These are phyloP conservation scores for Lizonia empirigonia DNA, from an alignment of 2,329 filamentous ascomycete species.

Conservation along the genomic window DNA sequence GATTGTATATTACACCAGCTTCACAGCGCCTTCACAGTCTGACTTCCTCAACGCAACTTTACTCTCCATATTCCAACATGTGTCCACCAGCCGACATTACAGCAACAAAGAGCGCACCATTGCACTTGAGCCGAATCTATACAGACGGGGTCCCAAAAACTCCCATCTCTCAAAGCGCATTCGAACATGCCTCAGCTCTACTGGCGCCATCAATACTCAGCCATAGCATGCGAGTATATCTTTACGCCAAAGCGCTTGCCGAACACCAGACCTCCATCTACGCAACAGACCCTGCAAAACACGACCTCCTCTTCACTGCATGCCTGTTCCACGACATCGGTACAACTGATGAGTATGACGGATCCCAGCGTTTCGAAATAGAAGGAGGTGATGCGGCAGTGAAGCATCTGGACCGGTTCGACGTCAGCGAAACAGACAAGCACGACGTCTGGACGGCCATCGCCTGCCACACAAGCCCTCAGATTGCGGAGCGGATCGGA, in stretches of 20 bases:
- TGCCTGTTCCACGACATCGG: constrained; percentile 77
- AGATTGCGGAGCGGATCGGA: constrained; percentile 53
- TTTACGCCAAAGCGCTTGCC: constrained; percentile 57
- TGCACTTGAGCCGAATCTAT: background rate
- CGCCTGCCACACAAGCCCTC: constrained; percentile 52
- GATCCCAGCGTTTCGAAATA: constrained; percentile 52
- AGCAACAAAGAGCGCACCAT: background rate
- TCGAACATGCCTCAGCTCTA: constrained; percentile 57
- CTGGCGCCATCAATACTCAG: constrained; percentile 65
- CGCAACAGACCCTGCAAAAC: constrained; percentile 46
- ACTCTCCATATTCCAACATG: constrained; percentile 16
- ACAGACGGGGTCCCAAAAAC: constrained; percentile 51
- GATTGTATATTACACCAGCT: no score
- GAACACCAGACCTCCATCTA: constrained; percentile 37
- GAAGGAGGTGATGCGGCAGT: constrained; percentile 53
- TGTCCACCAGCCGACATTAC: constrained; percentile 27
- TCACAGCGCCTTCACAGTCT: no score
- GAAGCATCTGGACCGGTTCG: constrained; percentile 33
- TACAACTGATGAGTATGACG: constrained; percentile 57
- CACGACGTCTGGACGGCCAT: constrained; percentile 55
- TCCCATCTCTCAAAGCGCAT: constrained; percentile 54
- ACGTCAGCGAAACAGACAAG: constrained; percentile 31
- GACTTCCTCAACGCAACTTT: background rate
- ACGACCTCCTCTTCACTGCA: constrained; percentile 56
- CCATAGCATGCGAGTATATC: constrained; percentile 73